Evolutionary conservation across 805 yeast genomes (phyloP).

Genomic region (Starmera amethionina): DNA sequence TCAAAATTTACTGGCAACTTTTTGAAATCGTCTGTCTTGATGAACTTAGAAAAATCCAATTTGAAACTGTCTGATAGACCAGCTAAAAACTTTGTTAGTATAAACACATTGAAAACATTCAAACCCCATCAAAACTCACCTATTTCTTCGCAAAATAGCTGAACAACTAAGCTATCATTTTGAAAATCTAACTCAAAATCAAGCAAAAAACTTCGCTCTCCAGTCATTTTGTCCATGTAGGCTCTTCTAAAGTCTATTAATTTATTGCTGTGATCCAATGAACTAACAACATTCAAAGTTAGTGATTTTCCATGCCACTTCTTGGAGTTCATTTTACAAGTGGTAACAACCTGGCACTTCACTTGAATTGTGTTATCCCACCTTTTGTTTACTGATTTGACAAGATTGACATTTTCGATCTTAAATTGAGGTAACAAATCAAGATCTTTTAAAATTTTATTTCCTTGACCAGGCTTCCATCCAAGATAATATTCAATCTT

Average conservation of each 20-base stretch:
- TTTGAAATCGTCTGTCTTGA: no score
- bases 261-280: constrained; percentile 20
- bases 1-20: no score
- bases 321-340: constrained; percentile 6
- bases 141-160: constrained; percentile 29
- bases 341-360: constrained; percentile 14
- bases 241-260: constrained; percentile 37
- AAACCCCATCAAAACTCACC: constrained; percentile 6
- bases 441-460: constrained; percentile 25
- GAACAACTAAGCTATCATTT: background rate
- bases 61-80: no score
- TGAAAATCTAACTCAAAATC: constrained; percentile 9
- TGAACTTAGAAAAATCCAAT: no score
- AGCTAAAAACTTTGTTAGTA: no score
- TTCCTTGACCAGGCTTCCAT: constrained; percentile 30
- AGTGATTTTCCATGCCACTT: constrained; percentile 25
- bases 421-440: constrained; percentile 26
- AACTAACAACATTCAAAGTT: constrained; percentile 22
- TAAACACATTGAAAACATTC: no score
- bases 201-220: constrained; percentile 20
- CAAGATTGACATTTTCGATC: constrained; percentile 11
- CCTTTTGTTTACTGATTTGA: constrained; percentile 4
- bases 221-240: constrained; percentile 15
- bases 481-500: constrained; percentile 33
- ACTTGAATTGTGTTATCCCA: constrained; percentile 8